phyloP scores from a whole-genome alignment of 2,329 filamentous ascomycete species.

The Fusarium nisikadoi region DNA sequence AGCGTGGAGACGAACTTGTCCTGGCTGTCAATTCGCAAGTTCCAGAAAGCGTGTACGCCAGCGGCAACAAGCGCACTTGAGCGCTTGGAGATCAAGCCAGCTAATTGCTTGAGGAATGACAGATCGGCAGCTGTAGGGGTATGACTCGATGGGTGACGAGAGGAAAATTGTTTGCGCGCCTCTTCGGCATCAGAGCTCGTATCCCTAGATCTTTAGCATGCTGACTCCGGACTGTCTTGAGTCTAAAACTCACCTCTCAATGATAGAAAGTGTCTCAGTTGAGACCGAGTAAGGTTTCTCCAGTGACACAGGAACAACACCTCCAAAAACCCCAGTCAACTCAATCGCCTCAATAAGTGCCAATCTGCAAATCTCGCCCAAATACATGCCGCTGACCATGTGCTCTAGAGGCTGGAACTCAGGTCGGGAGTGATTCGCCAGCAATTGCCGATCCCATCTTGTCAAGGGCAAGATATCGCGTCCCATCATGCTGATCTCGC shows the following conservation, averaged over 20 bases:
- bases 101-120: constrained; percentile 61
- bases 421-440: constrained; percentile 63
- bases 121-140: constrained; percentile 60
- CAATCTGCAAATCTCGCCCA: constrained; percentile 72
- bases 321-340: constrained; percentile 64
- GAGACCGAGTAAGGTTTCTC: constrained; percentile 65
- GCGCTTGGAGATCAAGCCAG: constrained; percentile 65
- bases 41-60: constrained; percentile 69
- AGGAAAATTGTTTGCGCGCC: constrained; percentile 60
- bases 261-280: constrained; percentile 68
- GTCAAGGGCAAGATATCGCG: constrained; percentile 67
- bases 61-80: constrained; percentile 70
- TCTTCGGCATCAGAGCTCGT: constrained; percentile 53
- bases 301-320: constrained; percentile 65
- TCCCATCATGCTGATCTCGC: constrained; percentile 75
- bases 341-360: constrained; percentile 68
- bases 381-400: constrained; percentile 72
- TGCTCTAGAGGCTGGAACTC: constrained; percentile 72
- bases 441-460: constrained; percentile 68
- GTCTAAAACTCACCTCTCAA: constrained; percentile 62
- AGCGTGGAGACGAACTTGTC: constrained; percentile 48
- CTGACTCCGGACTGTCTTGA: too few species aligned
- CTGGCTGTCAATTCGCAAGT: constrained; percentile 62
- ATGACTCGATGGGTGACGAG: constrained; percentile 60
- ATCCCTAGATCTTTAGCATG: constrained; percentile 55